phyloP scores from a whole-genome alignment of 805 yeast species.

The Hermanozyma aechmeae region DNA sequence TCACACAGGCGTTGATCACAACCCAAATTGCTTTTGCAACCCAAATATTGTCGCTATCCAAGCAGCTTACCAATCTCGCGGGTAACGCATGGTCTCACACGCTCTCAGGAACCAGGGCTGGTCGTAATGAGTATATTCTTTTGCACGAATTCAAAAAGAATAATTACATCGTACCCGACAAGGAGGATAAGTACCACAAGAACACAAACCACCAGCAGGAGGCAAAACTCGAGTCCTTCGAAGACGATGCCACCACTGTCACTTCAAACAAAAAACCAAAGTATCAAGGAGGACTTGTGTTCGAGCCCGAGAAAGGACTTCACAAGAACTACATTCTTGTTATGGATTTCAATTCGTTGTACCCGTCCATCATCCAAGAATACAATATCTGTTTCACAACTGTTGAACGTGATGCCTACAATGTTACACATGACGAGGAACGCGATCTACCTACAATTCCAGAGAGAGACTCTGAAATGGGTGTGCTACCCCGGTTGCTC shows the following conservation, averaged over 20 bases:
- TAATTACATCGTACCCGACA: constrained; percentile 83
- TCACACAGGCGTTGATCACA: constrained; percentile 54
- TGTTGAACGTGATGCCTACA: constrained; percentile 56
- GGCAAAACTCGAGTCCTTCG: constrained; percentile 21
- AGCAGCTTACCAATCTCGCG: constrained; percentile 85
- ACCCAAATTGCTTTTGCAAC: constrained; percentile 73
- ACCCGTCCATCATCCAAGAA: constrained; percentile 96
- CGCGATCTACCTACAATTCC: constrained; percentile 65
- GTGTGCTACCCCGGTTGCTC: constrained; percentile 80
- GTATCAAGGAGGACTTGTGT: constrained; percentile 88
- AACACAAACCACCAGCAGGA: constrained; percentile 26
- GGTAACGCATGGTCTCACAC: constrained; percentile 98
- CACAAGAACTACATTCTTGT: constrained; percentile 84
- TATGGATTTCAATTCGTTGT: constrained; percentile 96
- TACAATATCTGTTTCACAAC: constrained; percentile 96
- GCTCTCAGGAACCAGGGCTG: constrained; percentile 89
- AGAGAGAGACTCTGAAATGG: constrained; percentile 45
- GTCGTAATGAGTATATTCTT: constrained; percentile 87
- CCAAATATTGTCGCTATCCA: constrained; percentile 82
- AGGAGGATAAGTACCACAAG: constrained; percentile 39
- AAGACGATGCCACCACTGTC: constrained; percentile 35
- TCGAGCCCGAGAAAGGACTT: constrained; percentile 93
- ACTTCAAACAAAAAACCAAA: constrained; percentile 59
- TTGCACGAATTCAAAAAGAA: constrained; percentile 82
- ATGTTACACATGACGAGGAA: constrained; percentile 38